Percentiles rank a stretch among this genome's conserved stretches.
These are phyloP conservation scores for Penicillium rolfsii DNA, from an alignment of 2,329 filamentous ascomycete species.

Conservation along the genomic window DNA sequence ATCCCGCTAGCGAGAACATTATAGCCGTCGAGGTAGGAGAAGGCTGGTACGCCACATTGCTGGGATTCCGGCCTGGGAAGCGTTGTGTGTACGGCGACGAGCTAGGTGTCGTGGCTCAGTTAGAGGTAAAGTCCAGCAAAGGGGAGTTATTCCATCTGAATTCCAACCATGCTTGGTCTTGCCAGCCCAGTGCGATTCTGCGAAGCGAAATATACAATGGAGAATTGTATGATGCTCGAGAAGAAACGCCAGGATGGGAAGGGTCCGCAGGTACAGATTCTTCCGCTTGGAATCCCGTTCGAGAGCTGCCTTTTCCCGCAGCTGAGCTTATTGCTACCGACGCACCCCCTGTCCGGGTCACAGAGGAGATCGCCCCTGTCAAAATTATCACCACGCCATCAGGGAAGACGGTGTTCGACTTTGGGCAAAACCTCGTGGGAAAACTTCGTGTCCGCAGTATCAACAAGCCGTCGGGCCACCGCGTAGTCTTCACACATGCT, in stretches of 20 bases:
- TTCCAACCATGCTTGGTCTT: background rate
- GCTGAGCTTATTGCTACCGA: constrained; percentile 3
- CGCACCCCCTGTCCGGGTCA: constrained; percentile 46
- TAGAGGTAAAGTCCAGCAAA: background rate
- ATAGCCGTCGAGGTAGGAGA: constrained; percentile 8
- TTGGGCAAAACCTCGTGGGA: constrained; percentile 63
- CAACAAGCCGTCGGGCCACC: constrained; percentile 21
- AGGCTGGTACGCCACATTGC: constrained; percentile 10
- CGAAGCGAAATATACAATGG: constrained; percentile 55
- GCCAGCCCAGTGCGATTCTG: constrained; percentile 18
- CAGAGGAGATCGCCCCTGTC: constrained; percentile 35
- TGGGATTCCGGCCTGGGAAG: background rate
- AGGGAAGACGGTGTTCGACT: constrained; percentile 58
- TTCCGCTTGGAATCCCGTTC: constrained; percentile 18
- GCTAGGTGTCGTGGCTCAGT: constrained; percentile 1
- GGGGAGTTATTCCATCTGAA: background rate
- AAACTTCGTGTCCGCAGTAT: constrained; percentile 45
- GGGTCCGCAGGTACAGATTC: constrained; percentile 28
- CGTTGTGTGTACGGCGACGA: constrained; percentile 12
- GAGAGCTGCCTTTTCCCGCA: constrained; percentile 14
- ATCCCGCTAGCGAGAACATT: background rate
- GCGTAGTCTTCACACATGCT: constrained; percentile 41
- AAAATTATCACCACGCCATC: constrained; percentile 41
- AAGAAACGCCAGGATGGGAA: constrained; percentile 38
- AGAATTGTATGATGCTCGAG: constrained; percentile 52